Evolutionary conservation across 2,329 filamentous ascomycete species (phyloP).

Genomic region (Trichoderma koningiopsis): DNA sequence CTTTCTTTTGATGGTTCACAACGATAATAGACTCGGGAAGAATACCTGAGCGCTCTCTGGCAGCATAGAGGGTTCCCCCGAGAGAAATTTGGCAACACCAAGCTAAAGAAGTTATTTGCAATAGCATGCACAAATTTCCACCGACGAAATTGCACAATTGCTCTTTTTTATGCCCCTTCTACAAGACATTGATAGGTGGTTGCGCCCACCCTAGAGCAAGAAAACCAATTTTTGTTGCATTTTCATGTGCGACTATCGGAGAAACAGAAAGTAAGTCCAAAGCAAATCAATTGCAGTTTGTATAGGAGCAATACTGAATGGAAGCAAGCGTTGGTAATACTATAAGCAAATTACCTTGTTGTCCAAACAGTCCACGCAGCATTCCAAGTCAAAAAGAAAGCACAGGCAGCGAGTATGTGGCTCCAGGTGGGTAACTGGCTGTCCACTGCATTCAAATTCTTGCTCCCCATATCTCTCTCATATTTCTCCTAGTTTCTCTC

Average conservation of each 20-base stretch:
- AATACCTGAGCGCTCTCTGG: neutral
- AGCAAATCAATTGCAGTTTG: too few relatives aligned
- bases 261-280: too few relatives aligned
- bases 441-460: too few relatives aligned
- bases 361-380: too few relatives aligned
- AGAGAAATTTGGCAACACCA: neutral
- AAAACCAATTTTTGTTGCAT: neutral
- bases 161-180: neutral
- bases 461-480: too few relatives aligned
- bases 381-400: too few relatives aligned
- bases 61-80: neutral
- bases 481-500: too few relatives aligned
- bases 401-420: too few relatives aligned
- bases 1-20: neutral
- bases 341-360: too few relatives aligned
- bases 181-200: neutral
- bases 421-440: too few relatives aligned
- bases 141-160: neutral
- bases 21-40: neutral
- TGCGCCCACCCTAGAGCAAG: neutral
- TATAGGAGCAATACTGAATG: too few relatives aligned
- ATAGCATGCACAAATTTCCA: neutral
- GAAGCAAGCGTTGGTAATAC: too few relatives aligned
- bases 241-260: neutral
- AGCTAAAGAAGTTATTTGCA: neutral